phyloP scores from a whole-genome alignment of 2,329 filamentous ascomycete species.

The Exophiala dermatitidis region DNA sequence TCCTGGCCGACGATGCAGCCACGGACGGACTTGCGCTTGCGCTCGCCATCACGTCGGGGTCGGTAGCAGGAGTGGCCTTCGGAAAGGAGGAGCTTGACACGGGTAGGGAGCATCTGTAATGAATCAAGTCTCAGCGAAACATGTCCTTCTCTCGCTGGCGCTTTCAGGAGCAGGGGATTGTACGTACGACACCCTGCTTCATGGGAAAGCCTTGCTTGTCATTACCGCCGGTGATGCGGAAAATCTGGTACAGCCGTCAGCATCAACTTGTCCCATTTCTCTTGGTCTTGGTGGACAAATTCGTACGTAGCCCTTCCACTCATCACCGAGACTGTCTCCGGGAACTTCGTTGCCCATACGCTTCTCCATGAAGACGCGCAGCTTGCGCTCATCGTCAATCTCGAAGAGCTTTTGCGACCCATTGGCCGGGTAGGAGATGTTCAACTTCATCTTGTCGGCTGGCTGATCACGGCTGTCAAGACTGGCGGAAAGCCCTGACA shows the following conservation, averaged over 20 bases:
- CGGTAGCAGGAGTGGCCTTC: constrained; percentile 99
- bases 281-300: not conserved
- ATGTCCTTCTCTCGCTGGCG: constrained; percentile 20
- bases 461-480: constrained; percentile 32
- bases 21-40: constrained; percentile 98
- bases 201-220: constrained; percentile 99
- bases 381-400: constrained; percentile 98
- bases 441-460: constrained; percentile 58
- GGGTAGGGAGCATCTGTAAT: constrained; percentile 75
- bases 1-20: constrained; percentile 98
- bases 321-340: constrained; percentile 91
- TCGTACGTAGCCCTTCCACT: constrained; percentile 99
- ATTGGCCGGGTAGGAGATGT: constrained; percentile 90
- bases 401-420: constrained; percentile 99
- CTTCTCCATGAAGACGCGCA: constrained; percentile 98
- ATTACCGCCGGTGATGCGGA: constrained; percentile 90
- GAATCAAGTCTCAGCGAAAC: constrained; percentile 27
- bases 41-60: constrained; percentile 92
- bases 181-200: constrained; percentile 88
- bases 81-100: constrained; percentile 92
- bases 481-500: constrained; percentile 34
- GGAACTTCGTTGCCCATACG: constrained; percentile 69
- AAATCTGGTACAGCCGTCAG: constrained; percentile 24
- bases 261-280: not conserved
- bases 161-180: constrained; percentile 28